A percentile compares a stretch with the other conserved stretches of the same genome.
These are phyloP conservation scores for Lasiosphaeria ovina DNA, from an alignment of 495 filamentous ascomycete species.

Conservation along the genomic window DNA sequence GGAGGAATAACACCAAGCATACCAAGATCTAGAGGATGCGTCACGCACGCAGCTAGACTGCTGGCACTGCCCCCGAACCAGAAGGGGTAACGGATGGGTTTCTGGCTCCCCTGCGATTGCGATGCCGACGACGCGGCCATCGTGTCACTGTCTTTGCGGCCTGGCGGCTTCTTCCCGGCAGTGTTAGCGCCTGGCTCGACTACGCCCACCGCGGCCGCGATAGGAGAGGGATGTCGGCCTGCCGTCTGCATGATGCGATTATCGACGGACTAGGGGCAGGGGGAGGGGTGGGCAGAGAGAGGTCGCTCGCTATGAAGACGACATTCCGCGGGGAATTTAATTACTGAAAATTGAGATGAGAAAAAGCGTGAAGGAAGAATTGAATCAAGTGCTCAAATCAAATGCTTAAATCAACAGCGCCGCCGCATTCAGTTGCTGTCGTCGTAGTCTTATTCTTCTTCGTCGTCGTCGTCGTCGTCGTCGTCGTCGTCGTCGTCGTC, in stretches of 20 bases:
- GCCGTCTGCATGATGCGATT: background rate
- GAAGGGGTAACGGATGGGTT: constrained; percentile 68
- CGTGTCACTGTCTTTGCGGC: constrained; percentile 27
- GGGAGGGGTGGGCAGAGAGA: background rate
- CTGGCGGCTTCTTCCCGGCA: constrained; percentile 16
- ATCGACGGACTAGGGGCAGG: too few relatives aligned
- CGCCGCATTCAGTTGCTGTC: background rate
- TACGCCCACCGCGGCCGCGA: background rate
- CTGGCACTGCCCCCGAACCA: constrained; percentile 95
- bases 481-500: background rate
- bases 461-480: background rate
- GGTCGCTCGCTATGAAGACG: constrained; percentile 14
- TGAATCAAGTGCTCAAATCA: background rate
- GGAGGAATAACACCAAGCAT: constrained; percentile 29
- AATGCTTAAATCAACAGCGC: background rate
- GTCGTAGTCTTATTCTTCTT: background rate
- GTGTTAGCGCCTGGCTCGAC: constrained; percentile 1
- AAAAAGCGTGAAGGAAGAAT: background rate
- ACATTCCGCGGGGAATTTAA: constrained; percentile 21
- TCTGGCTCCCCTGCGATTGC: constrained; percentile 6
- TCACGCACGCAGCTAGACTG: constrained; percentile 84
- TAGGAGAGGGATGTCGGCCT: background rate
- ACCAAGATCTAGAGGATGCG: constrained; percentile 86
- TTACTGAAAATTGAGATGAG: background rate
- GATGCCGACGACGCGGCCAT: constrained; percentile 22